Conservation (phyloP, 2,329 filamentous ascomycete species). For the Westerdykella aurantiaca region DNA sequence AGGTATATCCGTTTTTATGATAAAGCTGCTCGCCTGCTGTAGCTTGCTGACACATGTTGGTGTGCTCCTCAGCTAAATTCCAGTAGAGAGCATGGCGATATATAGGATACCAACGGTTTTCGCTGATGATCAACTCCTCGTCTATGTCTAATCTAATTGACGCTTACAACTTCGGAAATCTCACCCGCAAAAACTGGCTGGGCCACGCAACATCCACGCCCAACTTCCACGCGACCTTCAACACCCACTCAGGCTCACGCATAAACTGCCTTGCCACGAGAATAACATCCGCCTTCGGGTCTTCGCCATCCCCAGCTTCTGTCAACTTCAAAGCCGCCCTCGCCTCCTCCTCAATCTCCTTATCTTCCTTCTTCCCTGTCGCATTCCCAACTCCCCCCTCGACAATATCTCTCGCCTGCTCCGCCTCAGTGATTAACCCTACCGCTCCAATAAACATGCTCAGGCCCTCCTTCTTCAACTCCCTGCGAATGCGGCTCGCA, state of each 20-base stretch:
- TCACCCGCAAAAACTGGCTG: conserved; percentile 40
- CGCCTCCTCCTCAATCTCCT: conserved; percentile 26
- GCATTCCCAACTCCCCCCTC: conserved; percentile 31
- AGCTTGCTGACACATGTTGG: no score
- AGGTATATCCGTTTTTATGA: no score
- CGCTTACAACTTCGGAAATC: conserved; percentile 25
- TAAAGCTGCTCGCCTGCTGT: no score
- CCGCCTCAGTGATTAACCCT: conserved; percentile 49
- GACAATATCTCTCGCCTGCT: conserved; percentile 46
- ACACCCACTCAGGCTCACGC: conserved; percentile 51
- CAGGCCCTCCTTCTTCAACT: conserved; percentile 30
- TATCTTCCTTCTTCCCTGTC: not conserved
- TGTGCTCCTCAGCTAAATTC: no score
- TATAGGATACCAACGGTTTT: no score
- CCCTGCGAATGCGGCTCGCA: conserved; percentile 43
- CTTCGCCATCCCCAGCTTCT: conserved; percentile 20
- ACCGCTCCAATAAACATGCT: conserved; percentile 48
- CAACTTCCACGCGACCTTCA: conserved; percentile 47
- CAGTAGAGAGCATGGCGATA: no score
- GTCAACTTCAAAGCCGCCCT: conserved; percentile 32
- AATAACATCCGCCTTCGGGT: conserved; percentile 44
- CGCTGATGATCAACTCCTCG: not conserved
- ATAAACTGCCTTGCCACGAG: conserved; percentile 52
- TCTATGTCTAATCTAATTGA: not conserved
- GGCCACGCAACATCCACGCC: conserved; percentile 46